Evolutionary conservation across 768 basidiomycete genomes (phyloP).

Genomic region (Pholiota molesta): DNA sequence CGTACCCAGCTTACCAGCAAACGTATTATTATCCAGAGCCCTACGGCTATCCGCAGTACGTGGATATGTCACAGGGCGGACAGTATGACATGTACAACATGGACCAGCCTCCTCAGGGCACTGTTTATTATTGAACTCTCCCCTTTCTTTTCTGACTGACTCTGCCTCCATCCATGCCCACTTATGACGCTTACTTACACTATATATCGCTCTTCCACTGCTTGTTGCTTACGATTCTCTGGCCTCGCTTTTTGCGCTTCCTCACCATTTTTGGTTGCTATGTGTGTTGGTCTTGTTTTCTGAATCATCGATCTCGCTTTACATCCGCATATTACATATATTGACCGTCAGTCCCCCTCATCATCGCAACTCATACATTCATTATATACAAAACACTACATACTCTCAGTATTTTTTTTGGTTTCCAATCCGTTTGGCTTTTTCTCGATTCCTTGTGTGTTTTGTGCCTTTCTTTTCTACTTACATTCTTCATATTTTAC

Average conservation of each 20-base stretch:
- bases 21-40: constrained; percentile 75
- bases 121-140: constrained; percentile 61
- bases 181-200: constrained; percentile 25
- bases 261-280: constrained; percentile 21
- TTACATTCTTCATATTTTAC: constrained; percentile 9
- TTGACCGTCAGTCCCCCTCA: constrained; percentile 20
- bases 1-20: constrained; percentile 62
- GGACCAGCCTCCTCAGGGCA: constrained; percentile 51
- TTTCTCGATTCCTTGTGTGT: constrained; percentile 12
- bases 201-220: constrained; percentile 23
- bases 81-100: constrained; percentile 70
- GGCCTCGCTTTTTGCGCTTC: constrained; percentile 19
- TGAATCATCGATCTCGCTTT: constrained; percentile 25
- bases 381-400: constrained; percentile 20
- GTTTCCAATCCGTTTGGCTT: constrained; percentile 10
- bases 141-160: constrained; percentile 17
- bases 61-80: constrained; percentile 67
- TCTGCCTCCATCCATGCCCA: constrained; percentile 26
- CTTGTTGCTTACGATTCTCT: constrained; percentile 24
- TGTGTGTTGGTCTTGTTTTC: constrained; percentile 26
- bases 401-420: constrained; percentile 13
- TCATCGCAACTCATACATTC: constrained; percentile 21
- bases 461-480: constrained; percentile 10
- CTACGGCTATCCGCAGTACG: constrained; percentile 67
- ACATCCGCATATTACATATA: constrained; percentile 26